Evolutionary conservation across 1,284 basidiomycete species (phyloP).

Genomic region (Marasmius tenuissimus): DNA sequence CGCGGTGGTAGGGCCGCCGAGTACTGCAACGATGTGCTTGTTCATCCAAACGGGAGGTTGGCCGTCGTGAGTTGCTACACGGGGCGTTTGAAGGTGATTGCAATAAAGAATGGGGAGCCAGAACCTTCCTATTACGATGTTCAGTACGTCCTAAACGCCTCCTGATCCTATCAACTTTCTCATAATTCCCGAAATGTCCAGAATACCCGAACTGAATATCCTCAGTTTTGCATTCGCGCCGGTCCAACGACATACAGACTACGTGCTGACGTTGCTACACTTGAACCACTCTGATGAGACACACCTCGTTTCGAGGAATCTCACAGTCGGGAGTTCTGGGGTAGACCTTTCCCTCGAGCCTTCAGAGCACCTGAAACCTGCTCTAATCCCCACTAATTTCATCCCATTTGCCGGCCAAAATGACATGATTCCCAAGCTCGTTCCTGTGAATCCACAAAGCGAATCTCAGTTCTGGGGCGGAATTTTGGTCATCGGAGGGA

Average conservation of each 20-base stretch:
- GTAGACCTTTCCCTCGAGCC: constrained; percentile 53
- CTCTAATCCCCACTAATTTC: constrained; percentile 35
- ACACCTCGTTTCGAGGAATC: constrained; percentile 60
- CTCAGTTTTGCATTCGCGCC: constrained; percentile 71
- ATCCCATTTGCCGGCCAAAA: constrained; percentile 33
- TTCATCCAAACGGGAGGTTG: constrained; percentile 61
- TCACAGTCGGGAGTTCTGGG: constrained; percentile 37
- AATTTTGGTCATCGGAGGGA: constrained; percentile 70
- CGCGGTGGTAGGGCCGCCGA: constrained; percentile 58
- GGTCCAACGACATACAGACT: constrained; percentile 36
- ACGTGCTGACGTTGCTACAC: constrained; percentile 67
- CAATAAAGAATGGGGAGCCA: constrained; percentile 50
- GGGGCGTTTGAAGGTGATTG: constrained; percentile 66
- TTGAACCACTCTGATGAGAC: constrained; percentile 62
- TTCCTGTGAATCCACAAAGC: constrained; percentile 43
- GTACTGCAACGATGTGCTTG: constrained; percentile 62
- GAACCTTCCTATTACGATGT: constrained; percentile 56
- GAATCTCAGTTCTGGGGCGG: constrained; percentile 50
- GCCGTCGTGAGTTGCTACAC: constrained; percentile 64
- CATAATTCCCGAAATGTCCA: constrained; percentile 28
- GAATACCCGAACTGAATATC: constrained; percentile 75
- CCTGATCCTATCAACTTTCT: neutral
- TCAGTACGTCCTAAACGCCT: constrained; percentile 46
- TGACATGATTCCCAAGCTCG: constrained; percentile 42
- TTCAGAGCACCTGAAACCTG: constrained; percentile 48